Conservation (phyloP, 148 eudicot genomes). For the Rhododendron kiyosumense region DNA sequence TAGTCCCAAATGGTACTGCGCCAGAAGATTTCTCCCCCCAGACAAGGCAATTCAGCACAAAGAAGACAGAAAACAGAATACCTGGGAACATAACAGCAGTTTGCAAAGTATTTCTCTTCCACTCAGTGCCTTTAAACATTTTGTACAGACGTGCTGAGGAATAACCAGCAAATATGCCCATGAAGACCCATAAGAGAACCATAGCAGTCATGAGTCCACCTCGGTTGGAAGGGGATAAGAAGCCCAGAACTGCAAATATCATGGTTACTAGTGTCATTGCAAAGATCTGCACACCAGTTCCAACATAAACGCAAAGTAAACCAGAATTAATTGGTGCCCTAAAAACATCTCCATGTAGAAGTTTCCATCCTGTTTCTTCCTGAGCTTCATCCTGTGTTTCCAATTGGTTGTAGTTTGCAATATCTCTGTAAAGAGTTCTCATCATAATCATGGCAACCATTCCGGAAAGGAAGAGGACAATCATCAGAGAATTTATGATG, state of each 20-base stretch:
- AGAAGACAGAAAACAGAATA: conserved; percentile 25
- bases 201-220: conserved; percentile 48
- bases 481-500: conserved; percentile 40
- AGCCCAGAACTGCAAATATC: conserved; percentile 39
- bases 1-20: conserved; percentile 34
- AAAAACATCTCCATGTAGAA: conserved; percentile 42
- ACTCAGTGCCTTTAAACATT: conserved; percentile 32
- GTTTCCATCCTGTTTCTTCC: conserved; percentile 51
- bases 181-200: conserved; percentile 46
- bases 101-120: conserved; percentile 29
- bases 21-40: conserved; percentile 41
- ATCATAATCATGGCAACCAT: conserved; percentile 50
- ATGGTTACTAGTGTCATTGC: conserved; percentile 40
- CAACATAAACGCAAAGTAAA: conserved; percentile 39
- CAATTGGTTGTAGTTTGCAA: conserved; percentile 43
- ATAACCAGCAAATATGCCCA: conserved; percentile 40
- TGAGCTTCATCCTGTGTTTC: conserved; percentile 42
- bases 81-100: conserved; percentile 34
- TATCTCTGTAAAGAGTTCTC: conserved; percentile 43
- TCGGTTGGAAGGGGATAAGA: conserved; percentile 40
- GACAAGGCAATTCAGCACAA: conserved; percentile 30
- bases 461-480: conserved; percentile 44
- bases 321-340: conserved; percentile 33
- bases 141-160: conserved; percentile 31
- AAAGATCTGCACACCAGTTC: conserved; percentile 39